These are phyloP conservation scores for Trypanosomatidae sp. DNA, from an alignment of 208 protist species.

Conservation along the genomic window DNA sequence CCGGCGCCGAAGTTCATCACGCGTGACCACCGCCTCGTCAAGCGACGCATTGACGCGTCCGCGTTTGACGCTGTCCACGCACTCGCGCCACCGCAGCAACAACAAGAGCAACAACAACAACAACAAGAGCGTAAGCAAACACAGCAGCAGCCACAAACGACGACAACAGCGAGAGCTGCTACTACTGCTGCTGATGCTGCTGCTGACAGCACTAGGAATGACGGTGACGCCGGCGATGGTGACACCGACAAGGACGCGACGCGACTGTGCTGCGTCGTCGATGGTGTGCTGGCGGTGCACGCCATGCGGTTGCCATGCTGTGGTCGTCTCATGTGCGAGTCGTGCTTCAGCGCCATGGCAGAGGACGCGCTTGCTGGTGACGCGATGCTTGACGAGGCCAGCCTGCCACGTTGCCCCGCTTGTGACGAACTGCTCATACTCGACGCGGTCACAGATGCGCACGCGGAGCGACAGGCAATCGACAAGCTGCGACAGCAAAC, in stretches of 20 bases:
- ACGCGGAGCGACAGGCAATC: conserved; percentile 44
- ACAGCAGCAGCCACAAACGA: not conserved
- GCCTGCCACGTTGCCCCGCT: conserved; percentile 28
- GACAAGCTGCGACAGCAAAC: conserved; percentile 6
- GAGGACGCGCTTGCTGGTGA: conserved; percentile 25
- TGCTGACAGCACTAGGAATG: no score
- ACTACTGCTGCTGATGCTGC: no score
- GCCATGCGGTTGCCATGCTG: conserved; percentile 71
- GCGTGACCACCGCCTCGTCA: conserved; percentile 60
- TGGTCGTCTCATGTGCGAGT: conserved; percentile 26
- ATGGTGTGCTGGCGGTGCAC: conserved; percentile 31
- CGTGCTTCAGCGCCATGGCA: conserved; percentile 45
- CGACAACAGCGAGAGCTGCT: not conserved
- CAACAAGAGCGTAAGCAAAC: not conserved
- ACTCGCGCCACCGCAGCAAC: not conserved
- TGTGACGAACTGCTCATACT: conserved; percentile 60
- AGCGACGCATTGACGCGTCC: conserved; percentile 45
- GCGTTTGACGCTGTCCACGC: conserved; percentile 32
- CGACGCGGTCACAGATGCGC: conserved; percentile 41
- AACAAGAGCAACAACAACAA: not conserved
- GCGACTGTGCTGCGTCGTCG: conserved; percentile 24
- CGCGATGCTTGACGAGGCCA: conserved; percentile 15
- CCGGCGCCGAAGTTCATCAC: conserved; percentile 83
- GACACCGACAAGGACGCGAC: not conserved
- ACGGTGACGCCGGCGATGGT: not conserved